These are phyloP conservation scores for Bolboschoenoplectus hybrid DNA, from an alignment of 202 grass and related monocot species.

Conservation along the genomic window DNA sequence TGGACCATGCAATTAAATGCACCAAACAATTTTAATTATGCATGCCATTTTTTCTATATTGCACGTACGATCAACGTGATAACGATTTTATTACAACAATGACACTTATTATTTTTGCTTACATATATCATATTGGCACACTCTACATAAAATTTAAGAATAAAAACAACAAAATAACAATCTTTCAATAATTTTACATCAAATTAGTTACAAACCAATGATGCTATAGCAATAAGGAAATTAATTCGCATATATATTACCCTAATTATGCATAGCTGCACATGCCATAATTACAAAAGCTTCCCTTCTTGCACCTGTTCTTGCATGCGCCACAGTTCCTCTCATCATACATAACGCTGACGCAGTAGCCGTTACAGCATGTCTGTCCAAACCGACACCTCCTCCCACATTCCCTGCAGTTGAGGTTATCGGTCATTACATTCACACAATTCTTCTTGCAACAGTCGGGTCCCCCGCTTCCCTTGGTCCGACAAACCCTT, in stretches of 20 bases:
- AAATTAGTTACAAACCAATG: constrained; percentile 17
- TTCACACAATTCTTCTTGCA: constrained; percentile 55
- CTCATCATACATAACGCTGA: constrained; percentile 47
- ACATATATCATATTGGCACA: not conserved
- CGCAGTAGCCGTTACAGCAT: constrained; percentile 59
- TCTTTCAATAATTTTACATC: not conserved
- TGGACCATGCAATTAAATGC: too few relatives aligned
- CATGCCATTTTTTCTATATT: too few relatives aligned
- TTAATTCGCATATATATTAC: not conserved
- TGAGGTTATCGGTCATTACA: constrained; percentile 45
- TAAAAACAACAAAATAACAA: constrained; percentile 13
- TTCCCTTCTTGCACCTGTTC: constrained; percentile 46
- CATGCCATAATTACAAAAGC: constrained; percentile 52
- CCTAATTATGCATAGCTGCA: constrained; percentile 51
- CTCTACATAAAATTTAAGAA: not conserved
- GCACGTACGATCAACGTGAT: too few relatives aligned
- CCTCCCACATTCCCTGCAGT: constrained; percentile 59
- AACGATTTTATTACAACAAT: not conserved
- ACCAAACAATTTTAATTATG: too few relatives aligned
- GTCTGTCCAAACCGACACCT: constrained; percentile 54
- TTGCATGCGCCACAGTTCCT: constrained; percentile 59
- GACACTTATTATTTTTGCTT: not conserved
- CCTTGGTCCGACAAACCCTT: constrained; percentile 42
- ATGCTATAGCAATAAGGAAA: not conserved
- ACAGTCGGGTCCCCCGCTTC: constrained; percentile 44